A percentile compares a stretch with the other conserved stretches of the same genome.
phyloP scores from a whole-genome alignment of 2,329 filamentous ascomycete species.

The Elsinoe necatrix region DNA sequence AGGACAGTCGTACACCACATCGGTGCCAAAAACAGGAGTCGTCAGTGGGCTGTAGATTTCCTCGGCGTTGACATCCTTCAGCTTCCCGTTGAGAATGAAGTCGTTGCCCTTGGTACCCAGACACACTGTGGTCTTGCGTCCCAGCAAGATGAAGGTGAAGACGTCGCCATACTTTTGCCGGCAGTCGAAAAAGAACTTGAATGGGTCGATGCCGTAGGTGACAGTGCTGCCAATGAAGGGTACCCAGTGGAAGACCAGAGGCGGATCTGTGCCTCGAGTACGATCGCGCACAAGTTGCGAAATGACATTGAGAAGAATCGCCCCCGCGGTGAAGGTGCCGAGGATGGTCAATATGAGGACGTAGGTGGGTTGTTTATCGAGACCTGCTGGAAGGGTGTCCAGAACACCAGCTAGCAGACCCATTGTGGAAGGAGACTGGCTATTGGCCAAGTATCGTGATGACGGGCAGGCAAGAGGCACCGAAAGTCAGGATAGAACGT shows the following conservation, averaged over 20 bases:
- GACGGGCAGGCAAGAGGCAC: neutral
- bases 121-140: constrained; percentile 81
- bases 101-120: constrained; percentile 77
- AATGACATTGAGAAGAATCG: constrained; percentile 69
- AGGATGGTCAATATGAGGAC: constrained; percentile 38
- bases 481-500: neutral
- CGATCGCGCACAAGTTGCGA: constrained; percentile 61
- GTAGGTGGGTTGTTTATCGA: constrained; percentile 27
- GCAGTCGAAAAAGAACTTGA: constrained; percentile 68
- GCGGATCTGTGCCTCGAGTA: constrained; percentile 62
- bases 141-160: constrained; percentile 81
- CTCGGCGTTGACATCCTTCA: constrained; percentile 82
- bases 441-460: no score
- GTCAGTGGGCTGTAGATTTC: constrained; percentile 77
- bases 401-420: constrained; percentile 8
- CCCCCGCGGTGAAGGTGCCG: constrained; percentile 42
- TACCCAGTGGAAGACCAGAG: constrained; percentile 56
- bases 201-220: constrained; percentile 90
- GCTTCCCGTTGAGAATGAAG: constrained; percentile 84
- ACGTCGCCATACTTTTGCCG: constrained; percentile 80
- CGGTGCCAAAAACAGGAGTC: constrained; percentile 65
- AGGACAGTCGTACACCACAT: constrained; percentile 85
- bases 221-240: constrained; percentile 81
- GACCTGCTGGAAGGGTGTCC: neutral
- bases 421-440: neutral